These are phyloP conservation scores for Articulospora tetracladia DNA, from an alignment of 495 filamentous ascomycete genomes.

Conservation along the genomic window DNA sequence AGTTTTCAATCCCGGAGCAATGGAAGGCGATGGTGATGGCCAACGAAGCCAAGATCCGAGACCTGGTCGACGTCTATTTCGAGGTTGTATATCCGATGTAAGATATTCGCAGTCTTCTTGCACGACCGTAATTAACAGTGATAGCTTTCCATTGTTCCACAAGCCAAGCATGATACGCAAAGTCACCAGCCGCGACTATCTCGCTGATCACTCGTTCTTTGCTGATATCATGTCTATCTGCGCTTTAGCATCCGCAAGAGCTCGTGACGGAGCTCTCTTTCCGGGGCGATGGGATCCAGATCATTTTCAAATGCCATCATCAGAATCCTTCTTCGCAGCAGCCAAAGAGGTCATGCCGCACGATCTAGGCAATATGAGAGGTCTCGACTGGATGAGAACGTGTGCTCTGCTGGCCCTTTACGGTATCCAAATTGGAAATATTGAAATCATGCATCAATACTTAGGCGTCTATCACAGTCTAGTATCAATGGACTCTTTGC, in stretches of 20 bases:
- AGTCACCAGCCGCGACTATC: constrained; percentile 36
- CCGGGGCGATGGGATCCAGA: constrained; percentile 27
- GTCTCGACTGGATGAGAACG: constrained; percentile 42
- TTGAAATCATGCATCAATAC: constrained; percentile 44
- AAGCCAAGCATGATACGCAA: constrained; percentile 33
- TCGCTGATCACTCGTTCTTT: constrained; percentile 39
- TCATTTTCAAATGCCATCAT: constrained; percentile 28
- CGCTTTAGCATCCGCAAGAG: constrained; percentile 40
- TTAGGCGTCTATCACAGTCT: constrained; percentile 43
- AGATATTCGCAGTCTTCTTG: background rate
- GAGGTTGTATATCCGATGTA: constrained; percentile 24
- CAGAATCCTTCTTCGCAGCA: constrained; percentile 44
- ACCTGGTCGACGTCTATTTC: constrained; percentile 18
- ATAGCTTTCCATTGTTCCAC: constrained; percentile 48
- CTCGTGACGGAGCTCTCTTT: constrained; percentile 41
- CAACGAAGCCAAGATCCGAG: constrained; percentile 8
- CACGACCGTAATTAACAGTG: constrained; percentile 16
- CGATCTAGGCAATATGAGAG: constrained; percentile 33
- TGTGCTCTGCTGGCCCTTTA: constrained; percentile 42
- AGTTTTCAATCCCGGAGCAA: background rate
- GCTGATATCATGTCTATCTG: constrained; percentile 47
- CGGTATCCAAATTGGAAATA: constrained; percentile 43
- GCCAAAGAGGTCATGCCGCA: constrained; percentile 37
- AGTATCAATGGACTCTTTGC: constrained; percentile 38
- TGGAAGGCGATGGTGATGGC: constrained; percentile 7